Evolutionary conservation across 768 basidiomycete species (phyloP).

Genomic region (Coprinopsis sp.): DNA sequence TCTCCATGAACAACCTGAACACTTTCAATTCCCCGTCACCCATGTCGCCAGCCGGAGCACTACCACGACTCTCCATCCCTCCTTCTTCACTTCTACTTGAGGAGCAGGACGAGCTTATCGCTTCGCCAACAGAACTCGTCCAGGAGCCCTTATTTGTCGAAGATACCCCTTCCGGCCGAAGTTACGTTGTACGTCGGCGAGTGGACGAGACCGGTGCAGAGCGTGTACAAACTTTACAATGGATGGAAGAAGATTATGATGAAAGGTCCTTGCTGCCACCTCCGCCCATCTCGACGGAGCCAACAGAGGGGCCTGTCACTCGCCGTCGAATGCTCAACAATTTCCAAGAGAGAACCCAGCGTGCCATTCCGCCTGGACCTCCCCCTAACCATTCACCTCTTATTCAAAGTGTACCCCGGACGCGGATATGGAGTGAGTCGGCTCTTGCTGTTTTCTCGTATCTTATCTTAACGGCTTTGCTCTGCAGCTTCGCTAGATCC

Average conservation of each 20-base stretch:
- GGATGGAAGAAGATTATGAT: slow-evolving; percentile 36
- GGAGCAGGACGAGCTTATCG: slow-evolving; percentile 33
- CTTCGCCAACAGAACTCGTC: slow-evolving; percentile 8
- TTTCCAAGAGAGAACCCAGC: slow-evolving; percentile 3
- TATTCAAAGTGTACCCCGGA: slow-evolving; percentile 15
- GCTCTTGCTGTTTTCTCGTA: slow-evolving; percentile 8
- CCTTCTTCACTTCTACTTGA: slow-evolving; percentile 36
- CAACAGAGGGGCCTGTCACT: not conserved
- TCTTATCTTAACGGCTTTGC: slow-evolving; percentile 6
- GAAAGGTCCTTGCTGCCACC: slow-evolving; percentile 28
- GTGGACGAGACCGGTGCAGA: slow-evolving; percentile 35
- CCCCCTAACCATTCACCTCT: not conserved
- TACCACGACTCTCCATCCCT: not conserved
- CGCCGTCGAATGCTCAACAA: slow-evolving; percentile 1
- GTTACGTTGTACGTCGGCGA: slow-evolving; percentile 32
- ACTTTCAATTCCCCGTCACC: slow-evolving; percentile 31
- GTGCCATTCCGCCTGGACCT: not conserved
- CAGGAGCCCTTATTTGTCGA: slow-evolving; percentile 6
- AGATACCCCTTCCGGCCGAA: slow-evolving; percentile 20
- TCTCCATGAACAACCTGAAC: slow-evolving; percentile 32
- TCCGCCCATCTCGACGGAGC: slow-evolving; percentile 7
- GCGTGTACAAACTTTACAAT: slow-evolving; percentile 34
- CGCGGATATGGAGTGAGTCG: slow-evolving; percentile 45
- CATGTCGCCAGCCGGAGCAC: slow-evolving; percentile 9
- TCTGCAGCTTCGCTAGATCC: slow-evolving; percentile 42